Conservation (phyloP, 192 early-diverging fungal species). For the Umbelopsis ramanniana region DNA sequence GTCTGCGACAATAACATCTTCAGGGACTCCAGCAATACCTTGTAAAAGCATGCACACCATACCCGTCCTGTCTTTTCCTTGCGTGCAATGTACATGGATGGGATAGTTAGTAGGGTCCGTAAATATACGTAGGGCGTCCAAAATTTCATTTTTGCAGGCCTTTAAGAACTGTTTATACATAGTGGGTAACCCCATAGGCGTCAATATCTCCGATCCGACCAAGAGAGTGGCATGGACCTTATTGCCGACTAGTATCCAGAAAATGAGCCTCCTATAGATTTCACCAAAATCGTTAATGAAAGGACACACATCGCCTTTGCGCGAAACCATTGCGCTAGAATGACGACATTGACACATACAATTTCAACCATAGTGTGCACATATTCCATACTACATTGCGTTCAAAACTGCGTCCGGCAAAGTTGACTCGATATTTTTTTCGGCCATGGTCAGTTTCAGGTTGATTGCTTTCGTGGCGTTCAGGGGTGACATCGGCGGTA, state of each 20-base stretch:
- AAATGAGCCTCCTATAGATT: slow-evolving; percentile 13
- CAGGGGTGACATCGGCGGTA: not conserved
- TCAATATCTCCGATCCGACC: slow-evolving; percentile 27
- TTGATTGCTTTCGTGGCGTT: not conserved
- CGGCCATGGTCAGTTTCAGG: slow-evolving; percentile 14
- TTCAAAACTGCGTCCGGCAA: slow-evolving; percentile 28
- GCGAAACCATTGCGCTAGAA: not conserved
- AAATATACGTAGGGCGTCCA: slow-evolving; percentile 52
- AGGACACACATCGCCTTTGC: not conserved
- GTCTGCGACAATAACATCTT: slow-evolving; percentile 58
- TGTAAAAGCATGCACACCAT: slow-evolving; percentile 59
- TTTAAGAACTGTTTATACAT: slow-evolving; percentile 56
- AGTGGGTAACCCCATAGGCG: slow-evolving; percentile 48
- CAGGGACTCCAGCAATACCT: slow-evolving; percentile 55
- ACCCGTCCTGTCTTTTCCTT: slow-evolving; percentile 72
- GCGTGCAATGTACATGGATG: slow-evolving; percentile 68
- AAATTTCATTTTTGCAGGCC: slow-evolving; percentile 55
- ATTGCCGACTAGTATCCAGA: not conserved
- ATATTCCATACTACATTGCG: slow-evolving; percentile 18
- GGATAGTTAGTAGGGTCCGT: slow-evolving; percentile 58
- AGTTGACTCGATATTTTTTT: slow-evolving; percentile 33
- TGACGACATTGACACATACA: slow-evolving; percentile 26
- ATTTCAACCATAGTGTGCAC: slow-evolving; percentile 8
- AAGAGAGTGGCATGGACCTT: slow-evolving; percentile 20
- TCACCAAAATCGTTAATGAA: not conserved